Conservation (phyloP, 192 early-diverging fungal species). For the Podila clonocystis region DNA sequence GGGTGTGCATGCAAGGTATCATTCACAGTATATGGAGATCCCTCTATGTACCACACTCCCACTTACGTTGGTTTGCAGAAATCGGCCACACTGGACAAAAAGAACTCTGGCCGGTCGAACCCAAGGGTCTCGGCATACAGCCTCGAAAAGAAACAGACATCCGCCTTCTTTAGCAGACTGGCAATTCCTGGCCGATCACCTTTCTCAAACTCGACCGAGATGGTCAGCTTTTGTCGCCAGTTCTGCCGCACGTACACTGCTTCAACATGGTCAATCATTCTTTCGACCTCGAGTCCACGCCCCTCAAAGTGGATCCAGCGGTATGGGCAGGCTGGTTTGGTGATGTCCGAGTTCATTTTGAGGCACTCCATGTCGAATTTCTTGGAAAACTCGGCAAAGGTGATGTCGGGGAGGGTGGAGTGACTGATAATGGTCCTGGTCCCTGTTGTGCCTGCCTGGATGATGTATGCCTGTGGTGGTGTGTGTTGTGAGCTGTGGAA, state of each 20-base stretch:
- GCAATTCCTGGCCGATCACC: constrained; percentile 68
- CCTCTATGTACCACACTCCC: not conserved
- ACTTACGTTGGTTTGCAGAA: constrained; percentile 55
- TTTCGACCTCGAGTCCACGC: constrained; percentile 55
- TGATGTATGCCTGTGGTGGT: constrained; percentile 68
- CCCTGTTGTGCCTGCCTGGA: constrained; percentile 57
- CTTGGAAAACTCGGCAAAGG: constrained; percentile 60
- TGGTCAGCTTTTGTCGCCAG: constrained; percentile 60
- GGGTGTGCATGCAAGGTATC: not conserved
- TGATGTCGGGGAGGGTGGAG: constrained; percentile 70
- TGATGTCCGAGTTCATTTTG: constrained; percentile 22
- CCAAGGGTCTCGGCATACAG: constrained; percentile 68
- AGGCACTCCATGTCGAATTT: constrained; percentile 51
- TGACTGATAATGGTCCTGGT: constrained; percentile 74
- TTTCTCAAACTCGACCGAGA: constrained; percentile 79
- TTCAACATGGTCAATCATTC: constrained; percentile 67
- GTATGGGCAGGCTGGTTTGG: constrained; percentile 36
- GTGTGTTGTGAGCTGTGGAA: constrained; percentile 45
- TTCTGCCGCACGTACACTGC: constrained; percentile 41
- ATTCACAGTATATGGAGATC: not conserved
- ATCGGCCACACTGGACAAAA: constrained; percentile 48
- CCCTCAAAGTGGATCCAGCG: constrained; percentile 79
- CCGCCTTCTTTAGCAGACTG: constrained; percentile 60
- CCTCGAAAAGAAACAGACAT: constrained; percentile 73
- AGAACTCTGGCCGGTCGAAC: constrained; percentile 59